A percentile compares a stretch with the other conserved stretches of the same genome.
Conservation (phyloP, 495 filamentous ascomycete genomes). For the Podospora conica region DNA sequence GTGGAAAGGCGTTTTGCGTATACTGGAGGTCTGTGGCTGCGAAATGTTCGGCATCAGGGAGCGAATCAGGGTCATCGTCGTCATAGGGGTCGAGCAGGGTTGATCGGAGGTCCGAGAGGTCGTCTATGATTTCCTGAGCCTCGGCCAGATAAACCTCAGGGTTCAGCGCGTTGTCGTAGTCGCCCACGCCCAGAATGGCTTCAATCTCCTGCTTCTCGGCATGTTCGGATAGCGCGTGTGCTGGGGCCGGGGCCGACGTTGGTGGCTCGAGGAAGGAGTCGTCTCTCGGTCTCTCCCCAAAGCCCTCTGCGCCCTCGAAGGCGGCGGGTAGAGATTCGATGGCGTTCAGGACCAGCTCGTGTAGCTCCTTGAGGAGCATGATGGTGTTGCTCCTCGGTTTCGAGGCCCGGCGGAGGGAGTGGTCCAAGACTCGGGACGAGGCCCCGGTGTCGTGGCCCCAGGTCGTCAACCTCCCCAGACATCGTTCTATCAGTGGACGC, state of each 20-base stretch:
- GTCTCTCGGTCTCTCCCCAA: not conserved
- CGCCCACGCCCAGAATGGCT: not conserved
- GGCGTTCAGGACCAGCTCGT: not conserved
- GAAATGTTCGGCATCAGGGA: not conserved
- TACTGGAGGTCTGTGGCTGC: not conserved
- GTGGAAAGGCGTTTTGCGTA: not conserved
- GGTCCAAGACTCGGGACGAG: not conserved
- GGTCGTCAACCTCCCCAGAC: not conserved
- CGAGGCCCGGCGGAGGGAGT: not conserved
- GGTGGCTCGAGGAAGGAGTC: not conserved
- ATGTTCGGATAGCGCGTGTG: not conserved
- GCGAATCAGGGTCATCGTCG: not conserved
- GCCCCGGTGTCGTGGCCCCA: slow-evolving; percentile 1
- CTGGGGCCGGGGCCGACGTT: not conserved
- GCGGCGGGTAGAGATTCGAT: not conserved
- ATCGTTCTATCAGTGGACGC: not conserved
- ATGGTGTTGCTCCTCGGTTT: not conserved
- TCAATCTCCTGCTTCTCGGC: not conserved
- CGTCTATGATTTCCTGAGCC: not conserved
- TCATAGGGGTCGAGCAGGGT: slow-evolving; percentile 1
- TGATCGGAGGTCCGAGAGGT: not conserved
- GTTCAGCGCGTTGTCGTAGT: not conserved
- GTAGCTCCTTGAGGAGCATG: not conserved
- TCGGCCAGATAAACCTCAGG: not conserved
- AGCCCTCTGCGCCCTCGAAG: not conserved